A percentile compares a stretch with the other conserved stretches of the same genome.
Evolutionary conservation across 371 early-diverging fungal species (phyloP).

Genomic region (Saksenaea oblongispora): DNA sequence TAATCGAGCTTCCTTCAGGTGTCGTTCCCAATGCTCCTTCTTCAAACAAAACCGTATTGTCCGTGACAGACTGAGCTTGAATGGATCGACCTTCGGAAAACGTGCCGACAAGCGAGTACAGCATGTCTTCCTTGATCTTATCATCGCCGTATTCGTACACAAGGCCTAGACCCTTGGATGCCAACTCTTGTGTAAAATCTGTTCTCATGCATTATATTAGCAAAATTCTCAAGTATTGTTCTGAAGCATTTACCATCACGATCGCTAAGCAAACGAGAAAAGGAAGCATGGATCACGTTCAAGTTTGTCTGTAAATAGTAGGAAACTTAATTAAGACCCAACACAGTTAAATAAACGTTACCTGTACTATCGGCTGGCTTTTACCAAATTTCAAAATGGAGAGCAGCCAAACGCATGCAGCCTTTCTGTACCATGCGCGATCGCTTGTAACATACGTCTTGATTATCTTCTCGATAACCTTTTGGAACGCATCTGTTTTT

Average conservation of each 20-base stretch:
- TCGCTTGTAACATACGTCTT: conserved; percentile 48
- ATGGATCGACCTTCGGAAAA: conserved; percentile 59
- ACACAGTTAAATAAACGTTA: conserved; percentile 11
- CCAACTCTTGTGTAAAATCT: conserved; percentile 80
- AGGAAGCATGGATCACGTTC: conserved; percentile 63
- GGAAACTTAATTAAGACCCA: neutral
- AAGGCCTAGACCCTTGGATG: conserved; percentile 86
- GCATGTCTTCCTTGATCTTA: conserved; percentile 64
- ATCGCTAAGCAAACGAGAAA: conserved; percentile 78
- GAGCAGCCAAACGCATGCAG: conserved; percentile 84
- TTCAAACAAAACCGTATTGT: conserved; percentile 78
- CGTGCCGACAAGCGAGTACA: conserved; percentile 61
- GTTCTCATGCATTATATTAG: neutral
- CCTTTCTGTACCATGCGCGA: conserved; percentile 72
- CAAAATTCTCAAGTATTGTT: neutral
- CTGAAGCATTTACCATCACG: conserved; percentile 66
- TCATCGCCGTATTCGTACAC: conserved; percentile 86
- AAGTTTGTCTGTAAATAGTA: conserved; percentile 36
- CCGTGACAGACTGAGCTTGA: conserved; percentile 72
- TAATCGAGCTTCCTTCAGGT: conserved; percentile 81
- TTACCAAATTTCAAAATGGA: conserved; percentile 82
- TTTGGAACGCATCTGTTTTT: conserved; percentile 22
- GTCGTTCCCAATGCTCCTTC: conserved; percentile 70
- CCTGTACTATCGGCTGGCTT: conserved; percentile 46
- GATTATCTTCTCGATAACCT: conserved; percentile 56